Percentiles rank a stretch among this genome's conserved stretches.
phyloP scores from a whole-genome alignment of 2,329 filamentous ascomycete genomes.

The Fusarium goolgardi region DNA sequence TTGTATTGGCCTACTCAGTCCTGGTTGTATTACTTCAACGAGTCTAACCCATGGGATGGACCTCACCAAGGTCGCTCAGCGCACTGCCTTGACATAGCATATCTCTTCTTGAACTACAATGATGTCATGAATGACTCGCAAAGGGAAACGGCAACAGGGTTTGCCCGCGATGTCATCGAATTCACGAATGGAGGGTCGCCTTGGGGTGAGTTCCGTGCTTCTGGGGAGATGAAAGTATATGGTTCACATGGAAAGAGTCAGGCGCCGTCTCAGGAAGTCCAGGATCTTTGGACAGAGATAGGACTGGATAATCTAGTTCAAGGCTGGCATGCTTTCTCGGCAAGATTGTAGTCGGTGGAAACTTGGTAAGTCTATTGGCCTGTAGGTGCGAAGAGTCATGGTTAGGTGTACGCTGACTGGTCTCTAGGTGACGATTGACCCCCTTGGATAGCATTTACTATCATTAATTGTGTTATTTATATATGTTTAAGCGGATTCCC shows the following conservation, averaged over 20 bases:
- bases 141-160: neutral
- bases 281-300: neutral
- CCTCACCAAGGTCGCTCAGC: neutral
- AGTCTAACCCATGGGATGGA: conserved; percentile 2
- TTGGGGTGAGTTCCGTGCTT: neutral
- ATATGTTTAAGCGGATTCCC: too few relatives aligned
- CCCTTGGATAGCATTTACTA: too few relatives aligned
- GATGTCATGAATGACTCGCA: neutral
- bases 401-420: too few relatives aligned
- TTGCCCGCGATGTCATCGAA: neutral
- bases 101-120: neutral
- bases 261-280: neutral
- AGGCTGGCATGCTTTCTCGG: neutral
- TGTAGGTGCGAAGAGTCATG: neutral
- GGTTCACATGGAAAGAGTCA: neutral
- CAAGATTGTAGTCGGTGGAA: neutral
- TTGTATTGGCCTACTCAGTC: neutral
- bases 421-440: too few relatives aligned
- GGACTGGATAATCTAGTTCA: neutral
- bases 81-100: conserved; percentile 1
- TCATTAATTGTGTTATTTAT: too few relatives aligned
- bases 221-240: neutral
- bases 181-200: neutral
- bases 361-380: too few relatives aligned
- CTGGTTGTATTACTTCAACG: conserved; percentile 5